Percentiles rank a stretch among this genome's conserved stretches.
phyloP scores from a whole-genome alignment of 2,329 filamentous ascomycete species.

The Colletotrichum magnum region DNA sequence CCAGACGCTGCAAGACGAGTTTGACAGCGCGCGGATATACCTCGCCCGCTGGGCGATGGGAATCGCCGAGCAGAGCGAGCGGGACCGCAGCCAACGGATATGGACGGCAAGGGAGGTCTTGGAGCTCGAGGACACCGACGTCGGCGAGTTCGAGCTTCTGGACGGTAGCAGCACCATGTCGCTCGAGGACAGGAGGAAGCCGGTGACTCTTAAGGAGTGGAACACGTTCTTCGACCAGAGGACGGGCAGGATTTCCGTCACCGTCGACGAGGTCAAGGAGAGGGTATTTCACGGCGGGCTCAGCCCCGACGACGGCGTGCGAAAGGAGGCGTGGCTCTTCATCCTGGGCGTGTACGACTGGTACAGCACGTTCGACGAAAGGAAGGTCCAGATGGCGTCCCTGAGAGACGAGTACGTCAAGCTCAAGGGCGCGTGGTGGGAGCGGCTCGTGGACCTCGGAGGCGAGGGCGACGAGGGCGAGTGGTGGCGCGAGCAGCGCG shows the following conservation, averaged over 20 bases:
- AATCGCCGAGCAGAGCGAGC: slow-evolving; percentile 95
- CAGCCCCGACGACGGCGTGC: slow-evolving; percentile 88
- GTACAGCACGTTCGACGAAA: slow-evolving; percentile 90
- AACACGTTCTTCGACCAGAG: slow-evolving; percentile 85
- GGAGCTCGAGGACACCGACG: slow-evolving; percentile 93
- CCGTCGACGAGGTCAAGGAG: slow-evolving; percentile 94
- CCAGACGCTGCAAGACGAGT: slow-evolving; percentile 95
- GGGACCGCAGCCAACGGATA: slow-evolving; percentile 86
- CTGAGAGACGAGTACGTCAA: slow-evolving; percentile 94
- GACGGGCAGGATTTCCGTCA: slow-evolving; percentile 83
- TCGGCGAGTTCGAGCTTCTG: slow-evolving; percentile 95
- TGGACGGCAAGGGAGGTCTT: slow-evolving; percentile 95
- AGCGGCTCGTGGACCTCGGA: slow-evolving; percentile 86
- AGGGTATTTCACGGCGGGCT: slow-evolving; percentile 96
- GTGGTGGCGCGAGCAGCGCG: slow-evolving; percentile 96
- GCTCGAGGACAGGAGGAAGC: slow-evolving; percentile 81
- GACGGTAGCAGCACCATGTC: slow-evolving; percentile 83
- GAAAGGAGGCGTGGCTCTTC: slow-evolving; percentile 98
- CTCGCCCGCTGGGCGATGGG: slow-evolving; percentile 98
- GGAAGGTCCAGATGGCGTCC: slow-evolving; percentile 85
- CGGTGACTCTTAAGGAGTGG: slow-evolving; percentile 89
- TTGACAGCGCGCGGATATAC: slow-evolving; percentile 95
- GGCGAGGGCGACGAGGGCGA: slow-evolving; percentile 87
- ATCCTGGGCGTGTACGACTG: slow-evolving; percentile 92
- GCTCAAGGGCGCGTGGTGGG: slow-evolving; percentile 97